Percentiles rank a stretch among this genome's conserved stretches.
Conservation (phyloP, 257 asterid genomes). For the Striga asiatica region DNA sequence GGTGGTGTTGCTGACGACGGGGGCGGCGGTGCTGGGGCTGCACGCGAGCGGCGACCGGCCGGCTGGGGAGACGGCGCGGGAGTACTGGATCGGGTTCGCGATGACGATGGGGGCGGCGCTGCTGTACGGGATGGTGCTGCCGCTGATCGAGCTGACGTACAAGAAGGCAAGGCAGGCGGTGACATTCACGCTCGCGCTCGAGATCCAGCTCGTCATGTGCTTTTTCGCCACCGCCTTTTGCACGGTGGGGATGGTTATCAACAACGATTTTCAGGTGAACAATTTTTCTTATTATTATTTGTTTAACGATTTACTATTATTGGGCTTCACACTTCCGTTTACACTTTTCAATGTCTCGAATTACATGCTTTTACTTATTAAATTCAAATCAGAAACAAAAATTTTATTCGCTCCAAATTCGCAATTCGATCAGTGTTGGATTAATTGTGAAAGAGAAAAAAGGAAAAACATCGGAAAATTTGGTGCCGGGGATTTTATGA, state of each 20-base stretch:
- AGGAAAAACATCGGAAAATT: too few relatives aligned
- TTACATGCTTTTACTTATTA: too few relatives aligned
- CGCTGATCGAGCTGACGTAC: slow-evolving; percentile 29
- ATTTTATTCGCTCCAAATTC: too few relatives aligned
- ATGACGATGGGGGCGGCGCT: slow-evolving; percentile 33
- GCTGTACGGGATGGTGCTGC: slow-evolving; percentile 26
- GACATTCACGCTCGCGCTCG: slow-evolving; percentile 15
- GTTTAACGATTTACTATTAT: too few relatives aligned
- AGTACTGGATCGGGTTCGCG: slow-evolving; percentile 22
- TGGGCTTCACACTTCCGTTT: too few relatives aligned
- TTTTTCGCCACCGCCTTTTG: slow-evolving; percentile 25
- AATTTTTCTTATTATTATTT: not conserved
- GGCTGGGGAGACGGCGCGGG: slow-evolving; percentile 23
- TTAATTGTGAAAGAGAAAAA: too few relatives aligned
- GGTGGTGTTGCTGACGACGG: slow-evolving; percentile 27
- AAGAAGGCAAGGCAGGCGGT: slow-evolving; percentile 14
- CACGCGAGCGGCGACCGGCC: slow-evolving; percentile 30
- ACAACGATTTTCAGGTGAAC: slow-evolving; percentile 30
- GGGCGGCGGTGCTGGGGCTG: slow-evolving; percentile 29
- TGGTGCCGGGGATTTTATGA: too few relatives aligned
- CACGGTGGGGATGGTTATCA: slow-evolving; percentile 28
- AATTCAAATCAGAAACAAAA: too few relatives aligned
- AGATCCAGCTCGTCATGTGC: slow-evolving; percentile 25
- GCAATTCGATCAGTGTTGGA: too few relatives aligned
- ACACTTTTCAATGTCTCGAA: too few relatives aligned